Base-by-base conservation (phyloP, 441 rosid species). In the Syzygium malaccense region DNA sequence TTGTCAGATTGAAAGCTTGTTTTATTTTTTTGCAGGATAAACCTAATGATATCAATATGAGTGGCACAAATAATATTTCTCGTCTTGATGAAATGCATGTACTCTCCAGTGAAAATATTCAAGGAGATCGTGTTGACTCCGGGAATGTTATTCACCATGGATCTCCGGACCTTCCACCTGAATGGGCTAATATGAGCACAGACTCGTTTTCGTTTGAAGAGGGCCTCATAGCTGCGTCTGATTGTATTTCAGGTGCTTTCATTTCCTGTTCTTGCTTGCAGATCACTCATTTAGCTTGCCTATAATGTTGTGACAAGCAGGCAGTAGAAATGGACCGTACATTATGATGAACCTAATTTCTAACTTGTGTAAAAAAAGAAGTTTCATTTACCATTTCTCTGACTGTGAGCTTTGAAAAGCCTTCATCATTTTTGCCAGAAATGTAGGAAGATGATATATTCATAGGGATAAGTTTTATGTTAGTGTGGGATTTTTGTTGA, bases 181-280 rank as follows among this genome's bases (percentile, higher is more conserved):
- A 71, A 71, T 71, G 80, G 80, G 80, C 80, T 71, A 37, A 71
- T 71, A 37, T 71, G 80, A 71, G 49, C 0, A 0, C 51, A 37
- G 80, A 71, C 80, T 71, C 49, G 26, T 71, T 37, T 71, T 71
- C 51, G 3, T 71, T 71, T 37, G 91, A 88, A 66, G 90, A 91
- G 87, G 86, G 88, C 71, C 32, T 90, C 89, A 88, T 86, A n/a
- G 84, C 62, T 71, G 89, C 86, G 91, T 88, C 88, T 49, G 89
- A 88, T 93, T 91, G 89, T 86, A 64, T 66, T 91, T 88, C 92
- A 92, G 96, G 96, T 95, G 93, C 57, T 90, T 84, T 80, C 56
- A 83, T 86, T 85, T 71, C 48, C 51, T 37, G 49, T 37, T 37
- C 28, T 71, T 71, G 80, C 51, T 3, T 71, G 80, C 2, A 20